Percentiles rank a stretch among this genome's conserved stretches.
phyloP scores from a whole-genome alignment of 1,139 yeast genomes.

The Magnusiomyces fungicola region DNA sequence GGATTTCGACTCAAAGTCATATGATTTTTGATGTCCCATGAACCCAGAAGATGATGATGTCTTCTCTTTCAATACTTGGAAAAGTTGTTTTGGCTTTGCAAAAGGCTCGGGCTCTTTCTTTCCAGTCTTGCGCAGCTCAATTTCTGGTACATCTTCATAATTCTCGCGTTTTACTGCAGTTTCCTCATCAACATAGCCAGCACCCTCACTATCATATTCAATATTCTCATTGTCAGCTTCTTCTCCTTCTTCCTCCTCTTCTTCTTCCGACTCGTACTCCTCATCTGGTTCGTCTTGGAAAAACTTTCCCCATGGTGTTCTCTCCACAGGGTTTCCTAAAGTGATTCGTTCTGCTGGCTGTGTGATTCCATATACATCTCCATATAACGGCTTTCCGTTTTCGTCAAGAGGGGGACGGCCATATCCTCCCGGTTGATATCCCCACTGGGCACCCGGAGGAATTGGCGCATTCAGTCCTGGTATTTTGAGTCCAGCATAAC shows the following conservation, averaged over 20 bases:
- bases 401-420: conserved; percentile 36
- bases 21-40: conserved; percentile 21
- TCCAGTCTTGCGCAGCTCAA: conserved; percentile 14
- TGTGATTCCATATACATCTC: conserved; percentile 29
- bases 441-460: conserved; percentile 36
- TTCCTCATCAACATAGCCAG: conserved; percentile 26
- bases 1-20: conserved; percentile 20
- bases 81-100: conserved; percentile 28
- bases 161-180: conserved; percentile 20
- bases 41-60: conserved; percentile 21
- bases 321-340: conserved; percentile 39
- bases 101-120: conserved; percentile 4
- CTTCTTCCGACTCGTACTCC: conserved; percentile 30
- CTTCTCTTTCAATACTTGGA: conserved; percentile 38
- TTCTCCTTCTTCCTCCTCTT: conserved; percentile 28
- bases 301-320: conserved; percentile 31
- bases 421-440: conserved; percentile 38
- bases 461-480: conserved; percentile 44
- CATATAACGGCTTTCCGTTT: conserved; percentile 31
- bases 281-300: conserved; percentile 29
- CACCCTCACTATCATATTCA: conserved; percentile 26
- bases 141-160: conserved; percentile 13
- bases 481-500: conserved; percentile 59
- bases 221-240: conserved; percentile 18
- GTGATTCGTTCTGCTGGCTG: conserved; percentile 26